Evolutionary conservation across 129 eudicot species (phyloP), one percentile per base, ranked within the genome.

Genomic region (Glebionis coronaria): DNA sequence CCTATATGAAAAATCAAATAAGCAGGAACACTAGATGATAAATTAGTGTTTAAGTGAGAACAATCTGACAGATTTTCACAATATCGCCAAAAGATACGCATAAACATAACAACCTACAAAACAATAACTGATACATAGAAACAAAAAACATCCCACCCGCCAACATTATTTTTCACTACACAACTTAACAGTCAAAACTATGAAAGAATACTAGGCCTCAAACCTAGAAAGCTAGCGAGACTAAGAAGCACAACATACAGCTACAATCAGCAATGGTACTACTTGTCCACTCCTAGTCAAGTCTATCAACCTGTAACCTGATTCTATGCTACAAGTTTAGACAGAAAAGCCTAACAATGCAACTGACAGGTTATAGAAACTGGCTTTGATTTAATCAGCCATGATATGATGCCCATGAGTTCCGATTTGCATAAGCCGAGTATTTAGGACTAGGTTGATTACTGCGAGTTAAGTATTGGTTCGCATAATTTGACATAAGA

Each of bases 401-500:
- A 23, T 55, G 18, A 76, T 44, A 62, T 44, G 73, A 74, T 19
- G 61, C 21, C 73, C 79, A 65, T 29, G 73, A 46, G 53, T 38
- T 74, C 29, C 28, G 60, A 52, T 31, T 56, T 19, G 62, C 38
- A 42, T 74, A 46, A 45, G 73, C 25, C 14, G 71, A 62, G 45
- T 29, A 14, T 35, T 8, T 19, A 42, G 45, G 11, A 10, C 10
- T 29, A 31, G 66, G 15, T 44, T 55, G 72, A 70, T 45, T 63
- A 44, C 53, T 53, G 12, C 38, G 53, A 62, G 62, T 57, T 53
- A 60, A 61, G 58, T 70, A 68, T 40, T 15, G 55, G 6, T 63
- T 58, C 12, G 72, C 81, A 69, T 62, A 76, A 56, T 53, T 69
- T 28, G 76, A 75, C 38, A 59, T 44, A 52, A 64, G 53, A 23